Conservation (phyloP, 306 rosid species). For the Trifolium fragiferum region DNA sequence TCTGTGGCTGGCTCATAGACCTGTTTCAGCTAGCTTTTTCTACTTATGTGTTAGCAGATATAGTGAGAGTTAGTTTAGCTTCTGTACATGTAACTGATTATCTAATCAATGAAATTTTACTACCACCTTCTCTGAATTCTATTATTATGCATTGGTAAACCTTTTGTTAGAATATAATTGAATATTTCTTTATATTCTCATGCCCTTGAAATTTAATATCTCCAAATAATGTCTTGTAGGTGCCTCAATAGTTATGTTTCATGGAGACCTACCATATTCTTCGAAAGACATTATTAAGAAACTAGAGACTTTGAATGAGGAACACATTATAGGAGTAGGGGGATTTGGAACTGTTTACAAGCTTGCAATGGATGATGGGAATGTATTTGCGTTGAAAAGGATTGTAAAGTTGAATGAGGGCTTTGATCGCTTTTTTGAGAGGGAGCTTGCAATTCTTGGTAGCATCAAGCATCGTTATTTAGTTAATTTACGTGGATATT, state of each 20-base stretch:
- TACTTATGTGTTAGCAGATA: conserved; percentile 3
- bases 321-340: conserved; percentile 89
- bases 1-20: conserved; percentile 37
- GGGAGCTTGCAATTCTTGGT: conserved; percentile 98
- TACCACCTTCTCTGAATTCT: too few relatives aligned
- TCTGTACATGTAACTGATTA: too few relatives aligned
- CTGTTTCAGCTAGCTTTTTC: conserved; percentile 31
- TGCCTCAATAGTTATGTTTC: conserved; percentile 95
- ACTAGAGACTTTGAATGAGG: conserved; percentile 88
- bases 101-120: too few relatives aligned
- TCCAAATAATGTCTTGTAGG: conserved; percentile 60
- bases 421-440: conserved; percentile 94
- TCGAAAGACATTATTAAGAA: conserved; percentile 96
- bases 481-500: conserved; percentile 97
- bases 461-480: conserved; percentile 94
- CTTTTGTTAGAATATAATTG: not conserved
- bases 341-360: conserved; percentile 97
- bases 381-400: conserved; percentile 90
- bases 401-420: conserved; percentile 91
- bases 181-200: not conserved
- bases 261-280: conserved; percentile 98
- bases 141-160: conserved; percentile 1
- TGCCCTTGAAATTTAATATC: conserved; percentile 38
- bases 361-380: conserved; percentile 99
- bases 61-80: too few relatives aligned